Evolutionary conservation across 1,284 basidiomycete genomes (phyloP), one percentile per base, ranked within the genome.

Genomic region (Schizophyllum commune): DNA sequence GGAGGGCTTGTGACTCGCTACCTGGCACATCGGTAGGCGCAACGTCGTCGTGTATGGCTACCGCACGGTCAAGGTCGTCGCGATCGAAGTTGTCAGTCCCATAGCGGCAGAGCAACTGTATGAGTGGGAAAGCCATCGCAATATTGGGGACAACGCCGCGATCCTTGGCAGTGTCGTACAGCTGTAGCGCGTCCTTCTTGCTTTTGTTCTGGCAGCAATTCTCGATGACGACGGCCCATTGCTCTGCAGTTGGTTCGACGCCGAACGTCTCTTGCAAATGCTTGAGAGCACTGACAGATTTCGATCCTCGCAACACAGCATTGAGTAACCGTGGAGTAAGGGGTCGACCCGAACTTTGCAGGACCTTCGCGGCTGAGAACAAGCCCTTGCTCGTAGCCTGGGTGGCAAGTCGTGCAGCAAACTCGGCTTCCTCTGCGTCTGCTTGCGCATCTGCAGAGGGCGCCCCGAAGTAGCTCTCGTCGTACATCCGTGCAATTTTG

Each of bases 211-310:
- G 76, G 22, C 79, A 66, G 57, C 72, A 73, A 63, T 86, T 85
- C 47, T 68, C 67, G 59, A 90, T 76, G 32, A 88, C 68, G 59
- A 78, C 70, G 5, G 79, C 76, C 78, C 84, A 88, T 33, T 81
- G 78, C 9, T 71, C 61, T 0, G 74, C 69, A 9, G 39, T 73
- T 72, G 9, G 79, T 77, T 19, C 67, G 69, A 11, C 85, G 70
- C n/a, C 71, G 71, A 22, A 72, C 63, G 61, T 83, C 76, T 64
- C 79, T 75, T 20, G 70, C 71, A 21, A 70, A 65, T 22, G 88
- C 68, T 60, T 84, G 80, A 2, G 73, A 63, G 2, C 77, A 65
- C 11, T 69, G 68, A 11, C 65, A 70, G 11, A 77, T 75, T 55
- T 67, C 65, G 52, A 47, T 11, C 39, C 39, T 17, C 69, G 66